Evolutionary conservation across 306 rosid species (phyloP).

Genomic region (Cicer bijugum): DNA sequence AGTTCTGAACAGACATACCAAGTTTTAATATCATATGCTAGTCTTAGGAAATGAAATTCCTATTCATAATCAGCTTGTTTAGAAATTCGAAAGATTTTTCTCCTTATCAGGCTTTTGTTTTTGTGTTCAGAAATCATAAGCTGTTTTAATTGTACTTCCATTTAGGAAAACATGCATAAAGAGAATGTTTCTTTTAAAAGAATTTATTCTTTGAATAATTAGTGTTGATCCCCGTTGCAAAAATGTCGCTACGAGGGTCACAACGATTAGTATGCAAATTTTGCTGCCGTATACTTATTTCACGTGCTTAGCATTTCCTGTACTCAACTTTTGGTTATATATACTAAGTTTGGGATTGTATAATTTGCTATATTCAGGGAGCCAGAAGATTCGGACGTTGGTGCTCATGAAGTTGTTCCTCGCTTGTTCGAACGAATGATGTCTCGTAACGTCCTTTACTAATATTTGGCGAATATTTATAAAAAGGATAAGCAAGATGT

Average conservation of each 20-base stretch:
- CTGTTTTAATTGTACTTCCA: neutral
- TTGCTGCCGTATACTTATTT: neutral
- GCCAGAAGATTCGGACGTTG: constrained; percentile 73
- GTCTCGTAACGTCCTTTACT: constrained; percentile 35
- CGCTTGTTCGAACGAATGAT: constrained; percentile 60
- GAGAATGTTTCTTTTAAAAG: too few species aligned
- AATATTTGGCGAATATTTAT: constrained; percentile 37
- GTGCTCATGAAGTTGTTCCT: constrained; percentile 79
- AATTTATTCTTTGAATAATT: neutral
- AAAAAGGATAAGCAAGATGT: constrained; percentile 39
- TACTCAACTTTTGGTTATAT: neutral
- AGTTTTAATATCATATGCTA: neutral
- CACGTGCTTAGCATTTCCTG: neutral
- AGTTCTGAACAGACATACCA: neutral
- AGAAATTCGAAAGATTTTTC: neutral
- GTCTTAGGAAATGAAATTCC: neutral
- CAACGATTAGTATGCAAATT: neutral
- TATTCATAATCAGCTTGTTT: neutral
- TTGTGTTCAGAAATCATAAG: neutral
- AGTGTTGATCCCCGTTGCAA: neutral
- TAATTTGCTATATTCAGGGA: constrained; percentile 57
- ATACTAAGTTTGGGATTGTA: neutral
- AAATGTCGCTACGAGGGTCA: too few species aligned
- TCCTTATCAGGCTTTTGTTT: neutral
- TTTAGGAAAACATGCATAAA: too few species aligned